Evolutionary conservation across 2,329 filamentous ascomycete genomes (phyloP).

Genomic region (Paraphaeosphaeria minitans): DNA sequence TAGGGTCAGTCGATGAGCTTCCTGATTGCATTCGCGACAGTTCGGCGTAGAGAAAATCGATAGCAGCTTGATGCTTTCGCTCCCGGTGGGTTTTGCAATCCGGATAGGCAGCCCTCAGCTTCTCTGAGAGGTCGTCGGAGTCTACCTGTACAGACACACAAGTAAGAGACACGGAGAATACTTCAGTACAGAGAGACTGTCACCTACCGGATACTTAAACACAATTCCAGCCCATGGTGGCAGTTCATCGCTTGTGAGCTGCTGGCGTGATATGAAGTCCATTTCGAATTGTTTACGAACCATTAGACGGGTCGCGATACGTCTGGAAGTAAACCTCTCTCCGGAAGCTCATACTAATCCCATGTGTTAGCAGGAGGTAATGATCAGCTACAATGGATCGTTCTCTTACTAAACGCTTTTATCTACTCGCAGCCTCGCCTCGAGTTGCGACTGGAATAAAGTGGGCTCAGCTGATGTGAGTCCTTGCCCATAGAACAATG

Average conservation of each 20-base stretch:
- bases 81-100: constrained; percentile 26
- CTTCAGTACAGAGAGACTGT: neutral
- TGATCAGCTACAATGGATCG: neutral
- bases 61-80: constrained; percentile 35
- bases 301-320: neutral
- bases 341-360: neutral
- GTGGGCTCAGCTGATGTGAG: neutral
- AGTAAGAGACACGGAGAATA: neutral
- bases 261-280: constrained; percentile 23
- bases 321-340: neutral
- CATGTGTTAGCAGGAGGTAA: neutral
- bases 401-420: neutral
- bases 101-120: constrained; percentile 27
- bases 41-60: constrained; percentile 32
- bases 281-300: constrained; percentile 2
- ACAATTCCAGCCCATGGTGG: constrained; percentile 34
- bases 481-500: neutral
- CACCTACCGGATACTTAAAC: constrained; percentile 20
- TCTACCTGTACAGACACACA: constrained; percentile 14
- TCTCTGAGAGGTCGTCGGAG: constrained; percentile 32
- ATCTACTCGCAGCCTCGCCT: neutral
- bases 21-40: constrained; percentile 24
- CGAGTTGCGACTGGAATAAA: neutral
- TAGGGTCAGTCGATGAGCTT: neutral
- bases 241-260: constrained; percentile 26